Base-by-base conservation (phyloP, 83 land plant genomes). In the Diphasiastrum complanatum region DNA sequence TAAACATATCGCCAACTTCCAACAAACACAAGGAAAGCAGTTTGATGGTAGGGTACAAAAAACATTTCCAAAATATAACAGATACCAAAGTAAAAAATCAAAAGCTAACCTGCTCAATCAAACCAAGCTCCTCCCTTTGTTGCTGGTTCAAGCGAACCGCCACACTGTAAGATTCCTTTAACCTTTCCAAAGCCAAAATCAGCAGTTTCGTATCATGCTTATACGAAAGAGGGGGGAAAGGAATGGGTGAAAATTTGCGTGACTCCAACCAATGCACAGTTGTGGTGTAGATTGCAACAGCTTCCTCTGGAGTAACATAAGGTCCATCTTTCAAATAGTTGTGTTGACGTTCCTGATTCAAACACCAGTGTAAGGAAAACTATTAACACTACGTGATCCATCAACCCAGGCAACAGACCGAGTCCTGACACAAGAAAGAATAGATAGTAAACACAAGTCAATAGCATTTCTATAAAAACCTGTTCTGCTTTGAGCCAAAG, bases 181-280 rank as follows among this genome's bases (percentile, higher is more conserved):
- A 71, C 30, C 99, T 78, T 73, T 93, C 99, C 40, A 93, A 73
- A 16, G 99, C 99, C 46, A 93, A 89, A 37, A 93, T 93, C 60
- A 93, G 81, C 60, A 93, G 89, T 68, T 93, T 93, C 18, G 99
- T 93, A 37, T 93, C 99, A 72, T 93, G 99, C 79, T 93, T 93
- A 79, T 93, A 93, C 24, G 99, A 93, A 49, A 93, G 65, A 25
- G 99, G 99, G 25, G 99, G 99, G 55, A 93, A 93, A 5, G 99
- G 99, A 69, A 93, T 93, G 26, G 99, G 99, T 4, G 99, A 81
- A 71, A 93, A 93, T 66, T 93, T 93, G 50, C 99, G 81, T 0
- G 96, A 93, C 66, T 93, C 99, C 73, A 93, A 58, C 99, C 99
- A 93, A 68, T 89, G 99, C 38, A 93, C 99, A 49, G 99, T 93